Base-by-base conservation (phyloP, 208 protist species). In the Naegleria fowleri region DNA sequence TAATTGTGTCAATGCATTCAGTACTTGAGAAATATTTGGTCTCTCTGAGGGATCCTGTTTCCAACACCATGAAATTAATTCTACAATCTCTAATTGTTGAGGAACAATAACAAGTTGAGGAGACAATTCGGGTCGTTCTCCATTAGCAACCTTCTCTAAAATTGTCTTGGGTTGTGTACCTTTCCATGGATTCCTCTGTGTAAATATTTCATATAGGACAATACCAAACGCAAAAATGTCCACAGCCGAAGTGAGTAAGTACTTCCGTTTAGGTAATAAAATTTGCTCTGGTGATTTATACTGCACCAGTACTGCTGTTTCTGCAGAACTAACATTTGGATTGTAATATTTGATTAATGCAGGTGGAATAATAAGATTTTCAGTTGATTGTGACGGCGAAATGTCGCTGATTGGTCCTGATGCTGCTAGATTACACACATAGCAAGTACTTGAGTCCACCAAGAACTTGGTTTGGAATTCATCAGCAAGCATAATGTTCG, bases 181-280 rank as follows among this genome's bases (percentile, higher is more conserved):
- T 58, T 39, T 88, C 85, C 85, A 88, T 39, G 85, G 85, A 40
- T 88, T 88, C 0, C 11, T 88, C 16, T 58, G 41, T 40, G 85
- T 58, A 38, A 58, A 88, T 58, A 88, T 43, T 58, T 88, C 85
- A 88, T 33, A 51, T 5, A 88, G 36, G 0, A 88, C 7, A 58
- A 88, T 39, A 58, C 85, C 85, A 58, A 58, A 88, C 16, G 85
- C 39, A 88, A 43, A 88, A 5, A 88, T 39, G 22, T 88, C 85
- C 1, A 88, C 41, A 36, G 67, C 67, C 9, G 29, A 36, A 13
- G 25, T 79, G 9, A 79, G 29, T 36, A 33, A 33, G n/a, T 79
- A 36, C 9, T 79, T 79, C 25, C 9, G 6, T 33, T 79, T 79
- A 36, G 67, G 25, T 5, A 79, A 33, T 79, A 36, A 9, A 79